Evolutionary conservation across 225 moss, liverwort and hornwort species (phyloP).

Genomic region (Straminergon stramineum): DNA sequence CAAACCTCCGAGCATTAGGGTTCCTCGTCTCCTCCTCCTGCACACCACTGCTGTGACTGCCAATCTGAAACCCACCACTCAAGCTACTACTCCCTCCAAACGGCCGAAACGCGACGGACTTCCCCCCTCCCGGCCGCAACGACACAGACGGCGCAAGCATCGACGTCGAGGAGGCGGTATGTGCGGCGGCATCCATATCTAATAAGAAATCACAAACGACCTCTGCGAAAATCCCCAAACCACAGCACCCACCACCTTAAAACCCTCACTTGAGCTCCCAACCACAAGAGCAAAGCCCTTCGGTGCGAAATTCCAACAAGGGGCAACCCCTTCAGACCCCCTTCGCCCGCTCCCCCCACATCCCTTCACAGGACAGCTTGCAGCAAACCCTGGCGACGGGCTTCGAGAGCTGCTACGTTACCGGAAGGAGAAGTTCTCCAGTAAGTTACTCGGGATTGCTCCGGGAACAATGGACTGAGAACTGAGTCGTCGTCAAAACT

Average conservation of each 20-base stretch:
- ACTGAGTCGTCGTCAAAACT: neutral
- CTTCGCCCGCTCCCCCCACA: neutral
- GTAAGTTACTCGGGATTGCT: neutral
- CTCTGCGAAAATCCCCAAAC: neutral
- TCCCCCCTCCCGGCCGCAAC: constrained; percentile 32
- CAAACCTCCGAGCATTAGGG: constrained; percentile 12
- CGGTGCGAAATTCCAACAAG: neutral
- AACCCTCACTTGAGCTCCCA: neutral
- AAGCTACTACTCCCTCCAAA: neutral
- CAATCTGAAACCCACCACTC: neutral
- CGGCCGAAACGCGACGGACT: constrained; percentile 28
- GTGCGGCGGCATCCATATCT: constrained; percentile 50
- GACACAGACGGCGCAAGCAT: constrained; percentile 31
- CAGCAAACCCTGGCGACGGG: neutral
- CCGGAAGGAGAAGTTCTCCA: neutral
- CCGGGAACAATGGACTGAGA: neutral
- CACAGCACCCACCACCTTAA: neutral
- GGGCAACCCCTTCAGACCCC: neutral
- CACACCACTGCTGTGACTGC: neutral
- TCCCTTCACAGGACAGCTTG: neutral
- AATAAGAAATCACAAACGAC: neutral
- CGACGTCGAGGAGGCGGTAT: constrained; percentile 25
- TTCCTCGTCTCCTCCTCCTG: neutral
- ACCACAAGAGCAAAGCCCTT: neutral
- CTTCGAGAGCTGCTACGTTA: neutral